Evolutionary conservation across 768 basidiomycete species (phyloP).

Genomic region (Leccinum broughii): DNA sequence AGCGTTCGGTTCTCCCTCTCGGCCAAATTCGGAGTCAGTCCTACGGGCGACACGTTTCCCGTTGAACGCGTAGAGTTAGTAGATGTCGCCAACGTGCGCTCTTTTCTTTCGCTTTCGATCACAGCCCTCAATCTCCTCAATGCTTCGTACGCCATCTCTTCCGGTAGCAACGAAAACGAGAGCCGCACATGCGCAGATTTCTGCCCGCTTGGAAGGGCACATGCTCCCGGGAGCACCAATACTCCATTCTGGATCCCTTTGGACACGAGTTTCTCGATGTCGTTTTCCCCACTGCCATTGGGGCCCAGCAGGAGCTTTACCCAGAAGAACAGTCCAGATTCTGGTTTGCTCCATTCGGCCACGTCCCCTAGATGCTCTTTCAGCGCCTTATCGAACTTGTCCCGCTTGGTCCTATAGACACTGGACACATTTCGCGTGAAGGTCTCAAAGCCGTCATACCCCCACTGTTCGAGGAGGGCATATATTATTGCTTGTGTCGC

Average conservation of each 20-base stretch:
- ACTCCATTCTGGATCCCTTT: slow-evolving; percentile 75
- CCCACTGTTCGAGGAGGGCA: slow-evolving; percentile 61
- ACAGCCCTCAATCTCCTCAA: slow-evolving; percentile 52
- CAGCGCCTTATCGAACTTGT: slow-evolving; percentile 71
- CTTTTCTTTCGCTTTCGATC: slow-evolving; percentile 20
- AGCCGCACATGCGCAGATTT: slow-evolving; percentile 72
- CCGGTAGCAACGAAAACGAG: slow-evolving; percentile 59
- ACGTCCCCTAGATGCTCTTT: slow-evolving; percentile 68
- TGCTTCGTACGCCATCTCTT: slow-evolving; percentile 68
- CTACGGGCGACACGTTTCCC: background rate
- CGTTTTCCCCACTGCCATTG: slow-evolving; percentile 39
- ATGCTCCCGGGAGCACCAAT: slow-evolving; percentile 75
- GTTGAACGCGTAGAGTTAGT: background rate
- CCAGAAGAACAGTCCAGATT: slow-evolving; percentile 30
- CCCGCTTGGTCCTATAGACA: slow-evolving; percentile 66
- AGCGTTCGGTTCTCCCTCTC: background rate
- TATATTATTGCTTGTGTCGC: slow-evolving; percentile 58
- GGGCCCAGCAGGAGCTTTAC: slow-evolving; percentile 54
- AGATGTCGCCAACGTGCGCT: background rate
- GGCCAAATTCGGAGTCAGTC: background rate
- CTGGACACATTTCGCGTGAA: slow-evolving; percentile 62
- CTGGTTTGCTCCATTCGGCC: slow-evolving; percentile 64
- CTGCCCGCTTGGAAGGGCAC: slow-evolving; percentile 68
- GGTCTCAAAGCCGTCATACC: slow-evolving; percentile 65
- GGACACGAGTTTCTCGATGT: slow-evolving; percentile 63